Percentiles rank a stretch among this genome's conserved stretches.
phyloP scores from a whole-genome alignment of 495 filamentous ascomycete species.

The Stereocaulon alpinum region DNA sequence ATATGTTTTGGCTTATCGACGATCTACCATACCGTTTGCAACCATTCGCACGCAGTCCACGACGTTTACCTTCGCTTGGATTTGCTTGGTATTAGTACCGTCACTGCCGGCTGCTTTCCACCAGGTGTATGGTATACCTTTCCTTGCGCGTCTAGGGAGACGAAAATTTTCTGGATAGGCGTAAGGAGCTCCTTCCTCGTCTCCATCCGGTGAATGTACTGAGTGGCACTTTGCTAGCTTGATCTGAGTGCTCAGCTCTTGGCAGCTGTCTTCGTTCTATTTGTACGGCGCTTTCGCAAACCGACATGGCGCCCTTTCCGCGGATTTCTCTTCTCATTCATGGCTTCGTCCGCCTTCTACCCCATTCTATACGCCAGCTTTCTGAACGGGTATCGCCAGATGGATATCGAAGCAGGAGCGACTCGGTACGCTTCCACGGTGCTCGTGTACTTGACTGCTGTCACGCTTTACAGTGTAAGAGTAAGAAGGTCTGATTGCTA shows the following conservation, averaged over 20 bases:
- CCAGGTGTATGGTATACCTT: constrained; percentile 43
- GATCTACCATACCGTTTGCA: constrained; percentile 41
- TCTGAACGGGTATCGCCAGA: constrained; percentile 6
- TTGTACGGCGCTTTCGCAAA: constrained; percentile 5
- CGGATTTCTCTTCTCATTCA: constrained; percentile 12
- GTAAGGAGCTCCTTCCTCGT: constrained; percentile 11
- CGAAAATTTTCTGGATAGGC: constrained; percentile 38
- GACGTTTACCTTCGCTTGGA: constrained; percentile 37
- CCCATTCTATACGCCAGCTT: constrained; percentile 14
- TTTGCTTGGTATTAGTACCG: constrained; percentile 37
- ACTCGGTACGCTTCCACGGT: constrained; percentile 24
- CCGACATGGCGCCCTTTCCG: constrained; percentile 12
- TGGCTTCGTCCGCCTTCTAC: constrained; percentile 18
- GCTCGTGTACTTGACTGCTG: constrained; percentile 10
- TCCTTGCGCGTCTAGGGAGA: constrained; percentile 34
- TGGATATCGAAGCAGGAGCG: constrained; percentile 12
- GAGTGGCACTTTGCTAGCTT: constrained; percentile 28
- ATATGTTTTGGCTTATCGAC: constrained; percentile 35
- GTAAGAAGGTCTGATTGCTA: background rate
- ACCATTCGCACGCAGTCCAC: constrained; percentile 34
- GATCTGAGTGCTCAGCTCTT: constrained; percentile 18
- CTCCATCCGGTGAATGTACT: constrained; percentile 27
- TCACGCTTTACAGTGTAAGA: constrained; percentile 12
- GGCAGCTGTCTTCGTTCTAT: constrained; percentile 13
- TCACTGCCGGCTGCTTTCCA: constrained; percentile 38